Evolutionary conservation across 1,284 basidiomycete species (phyloP).

Genomic region (Rhodotorula glutinis): DNA sequence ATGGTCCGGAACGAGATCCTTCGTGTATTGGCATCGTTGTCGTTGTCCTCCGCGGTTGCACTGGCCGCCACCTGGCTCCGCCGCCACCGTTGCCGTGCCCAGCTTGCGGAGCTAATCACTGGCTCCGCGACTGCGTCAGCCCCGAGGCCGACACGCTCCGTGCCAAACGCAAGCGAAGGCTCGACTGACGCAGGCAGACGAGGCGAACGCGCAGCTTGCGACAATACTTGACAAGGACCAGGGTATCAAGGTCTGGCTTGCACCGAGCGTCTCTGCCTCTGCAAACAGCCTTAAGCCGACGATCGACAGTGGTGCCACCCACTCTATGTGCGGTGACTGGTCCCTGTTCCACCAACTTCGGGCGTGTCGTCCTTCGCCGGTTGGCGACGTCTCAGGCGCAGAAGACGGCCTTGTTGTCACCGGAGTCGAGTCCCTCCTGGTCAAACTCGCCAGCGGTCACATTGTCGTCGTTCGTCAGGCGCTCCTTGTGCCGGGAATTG

Average conservation of each 20-base stretch:
- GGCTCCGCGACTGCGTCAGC: background rate
- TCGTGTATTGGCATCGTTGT: background rate
- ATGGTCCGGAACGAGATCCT: slow-evolving; percentile 11
- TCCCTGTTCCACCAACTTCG: background rate
- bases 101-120: background rate
- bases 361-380: background rate
- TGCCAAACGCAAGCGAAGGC: background rate
- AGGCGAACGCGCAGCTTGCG: background rate
- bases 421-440: background rate
- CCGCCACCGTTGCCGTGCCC: slow-evolving; percentile 7
- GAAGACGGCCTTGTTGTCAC: background rate
- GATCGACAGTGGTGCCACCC: slow-evolving; percentile 6
- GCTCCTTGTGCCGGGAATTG: slow-evolving; percentile 1
- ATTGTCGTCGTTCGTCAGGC: background rate
- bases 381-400: background rate
- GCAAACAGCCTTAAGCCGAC: background rate
- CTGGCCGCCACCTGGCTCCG: background rate
- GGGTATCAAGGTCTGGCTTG: slow-evolving; percentile 7
- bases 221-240: background rate
- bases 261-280: background rate
- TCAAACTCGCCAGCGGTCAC: background rate
- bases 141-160: background rate
- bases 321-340: slow-evolving; percentile 4
- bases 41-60: background rate
- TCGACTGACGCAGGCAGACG: background rate